phyloP scores from a whole-genome alignment of 176 grass and related monocot species.

The Saccharum officinarum region DNA sequence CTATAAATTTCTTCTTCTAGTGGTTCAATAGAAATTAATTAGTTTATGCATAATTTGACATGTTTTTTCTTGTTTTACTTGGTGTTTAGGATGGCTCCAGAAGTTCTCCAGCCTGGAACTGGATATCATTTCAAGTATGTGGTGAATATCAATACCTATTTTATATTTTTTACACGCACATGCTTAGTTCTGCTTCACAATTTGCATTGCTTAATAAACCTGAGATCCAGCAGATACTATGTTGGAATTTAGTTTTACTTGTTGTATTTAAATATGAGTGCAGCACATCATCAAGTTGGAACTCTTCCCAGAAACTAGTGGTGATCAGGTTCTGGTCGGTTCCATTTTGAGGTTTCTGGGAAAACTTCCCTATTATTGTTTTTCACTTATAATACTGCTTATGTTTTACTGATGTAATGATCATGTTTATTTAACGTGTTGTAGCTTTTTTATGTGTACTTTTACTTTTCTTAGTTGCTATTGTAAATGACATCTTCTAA shows the following conservation, averaged over 20 bases:
- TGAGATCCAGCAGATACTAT: not conserved
- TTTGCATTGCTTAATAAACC: not conserved
- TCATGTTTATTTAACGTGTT: not conserved
- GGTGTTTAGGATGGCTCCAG: conserved; percentile 91
- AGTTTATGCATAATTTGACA: not conserved
- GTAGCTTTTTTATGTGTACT: not conserved
- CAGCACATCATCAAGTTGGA: not conserved
- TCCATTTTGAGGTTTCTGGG: not conserved
- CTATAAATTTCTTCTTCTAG: not conserved
- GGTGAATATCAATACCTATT: conserved; percentile 1
- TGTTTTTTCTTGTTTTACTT: conserved; percentile 17
- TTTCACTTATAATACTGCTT: not conserved
- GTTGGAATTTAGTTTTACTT: not conserved
- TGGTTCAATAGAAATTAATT: not conserved
- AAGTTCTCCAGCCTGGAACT: conserved; percentile 87
- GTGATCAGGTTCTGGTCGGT: not conserved
- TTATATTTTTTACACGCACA: not conserved
- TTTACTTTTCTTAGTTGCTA: not conserved
- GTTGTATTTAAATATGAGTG: not conserved
- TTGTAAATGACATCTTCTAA: not conserved
- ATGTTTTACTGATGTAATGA: not conserved
- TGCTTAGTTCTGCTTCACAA: not conserved
- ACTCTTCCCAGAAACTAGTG: not conserved
- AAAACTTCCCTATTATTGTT: not conserved
- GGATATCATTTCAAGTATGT: conserved; percentile 99